Percentiles rank a stretch among this genome's conserved stretches.
Conservation (phyloP, 2,329 filamentous ascomycete species). For the Venturia effusa region DNA sequence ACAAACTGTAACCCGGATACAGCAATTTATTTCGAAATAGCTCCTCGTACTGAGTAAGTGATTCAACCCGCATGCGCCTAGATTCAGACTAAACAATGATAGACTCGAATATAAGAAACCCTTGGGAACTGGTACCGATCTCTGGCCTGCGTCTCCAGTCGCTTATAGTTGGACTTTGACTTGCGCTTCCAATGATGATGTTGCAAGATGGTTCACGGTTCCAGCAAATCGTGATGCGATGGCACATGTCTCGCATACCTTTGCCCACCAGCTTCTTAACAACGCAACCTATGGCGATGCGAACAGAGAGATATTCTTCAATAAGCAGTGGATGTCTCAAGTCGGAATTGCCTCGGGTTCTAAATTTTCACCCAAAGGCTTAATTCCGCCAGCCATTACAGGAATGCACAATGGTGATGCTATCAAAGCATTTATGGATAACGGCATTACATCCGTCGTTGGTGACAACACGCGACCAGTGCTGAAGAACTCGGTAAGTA, state of each 20-base stretch:
- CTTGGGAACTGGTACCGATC: constrained; percentile 37
- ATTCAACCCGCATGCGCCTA: background rate
- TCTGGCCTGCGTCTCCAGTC: constrained; percentile 32
- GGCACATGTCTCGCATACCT: constrained; percentile 7
- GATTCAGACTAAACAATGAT: background rate
- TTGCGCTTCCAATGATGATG: background rate
- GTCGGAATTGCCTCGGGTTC: background rate
- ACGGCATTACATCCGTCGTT: constrained; percentile 1
- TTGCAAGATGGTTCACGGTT: constrained; percentile 1
- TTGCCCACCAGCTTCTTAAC: background rate
- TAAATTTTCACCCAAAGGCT: background rate
- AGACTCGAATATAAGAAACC: constrained; percentile 34
- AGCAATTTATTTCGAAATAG: constrained; percentile 28
- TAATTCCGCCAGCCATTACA: constrained; percentile 8
- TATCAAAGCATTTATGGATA: constrained; percentile 9
- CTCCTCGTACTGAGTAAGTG: background rate
- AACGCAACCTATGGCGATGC: constrained; percentile 8
- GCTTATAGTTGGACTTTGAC: constrained; percentile 3
- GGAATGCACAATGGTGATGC: constrained; percentile 8
- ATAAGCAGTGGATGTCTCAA: constrained; percentile 1
- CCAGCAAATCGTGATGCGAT: constrained; percentile 10
- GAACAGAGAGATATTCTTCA: constrained; percentile 4
- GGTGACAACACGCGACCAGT: constrained; percentile 5
- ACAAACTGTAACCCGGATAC: background rate
- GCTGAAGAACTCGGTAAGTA: background rate